Evolutionary conservation across 129 eudicot species (phyloP).

Genomic region (Scalesia atractyloides): DNA sequence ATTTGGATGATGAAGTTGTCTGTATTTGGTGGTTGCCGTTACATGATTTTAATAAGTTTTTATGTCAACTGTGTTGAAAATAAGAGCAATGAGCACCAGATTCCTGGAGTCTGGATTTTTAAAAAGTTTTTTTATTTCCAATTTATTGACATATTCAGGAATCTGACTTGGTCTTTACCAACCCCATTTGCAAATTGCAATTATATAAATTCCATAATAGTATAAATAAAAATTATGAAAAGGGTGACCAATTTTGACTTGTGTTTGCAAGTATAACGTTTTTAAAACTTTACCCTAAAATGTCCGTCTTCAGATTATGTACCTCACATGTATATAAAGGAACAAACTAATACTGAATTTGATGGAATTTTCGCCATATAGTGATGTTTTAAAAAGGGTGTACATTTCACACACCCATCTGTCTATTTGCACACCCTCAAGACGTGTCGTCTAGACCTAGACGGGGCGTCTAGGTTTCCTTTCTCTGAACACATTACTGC

Average conservation of each 20-base stretch:
- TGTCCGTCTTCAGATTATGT: background rate
- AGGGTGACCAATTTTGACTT: background rate
- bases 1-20: background rate
- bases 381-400: too few relatives aligned
- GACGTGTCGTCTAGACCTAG: too few relatives aligned
- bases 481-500: too few relatives aligned
- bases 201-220: background rate
- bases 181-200: background rate
- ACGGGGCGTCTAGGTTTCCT: too few relatives aligned
- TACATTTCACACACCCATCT: too few relatives aligned
- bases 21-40: background rate
- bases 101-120: background rate
- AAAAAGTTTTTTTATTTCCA: background rate
- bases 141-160: slow-evolving; percentile 4
- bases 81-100: background rate
- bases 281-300: too few relatives aligned
- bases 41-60: background rate
- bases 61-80: slow-evolving; percentile 16
- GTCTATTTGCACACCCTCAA: too few relatives aligned
- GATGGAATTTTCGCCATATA: too few relatives aligned
- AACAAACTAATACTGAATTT: too few relatives aligned
- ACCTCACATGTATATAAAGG: background rate
- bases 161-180: slow-evolving; percentile 10
- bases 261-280: background rate
- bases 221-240: background rate